These are phyloP conservation scores for Didymella lethalis DNA, from an alignment of 2,329 filamentous ascomycete species.

Conservation along the genomic window DNA sequence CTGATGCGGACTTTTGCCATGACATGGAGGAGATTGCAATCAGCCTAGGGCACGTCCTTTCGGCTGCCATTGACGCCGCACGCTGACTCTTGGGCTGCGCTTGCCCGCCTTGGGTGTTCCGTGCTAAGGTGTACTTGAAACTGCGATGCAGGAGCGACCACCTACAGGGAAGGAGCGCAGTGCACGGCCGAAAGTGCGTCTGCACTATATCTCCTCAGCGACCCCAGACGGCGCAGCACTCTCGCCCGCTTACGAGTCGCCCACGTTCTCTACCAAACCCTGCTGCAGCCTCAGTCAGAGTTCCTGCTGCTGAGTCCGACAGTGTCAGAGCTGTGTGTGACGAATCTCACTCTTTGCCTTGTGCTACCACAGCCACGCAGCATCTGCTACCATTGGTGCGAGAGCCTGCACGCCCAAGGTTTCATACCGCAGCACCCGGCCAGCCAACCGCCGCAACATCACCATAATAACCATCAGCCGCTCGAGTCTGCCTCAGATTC, in stretches of 20 bases:
- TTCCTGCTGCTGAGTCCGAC: slow-evolving; percentile 20
- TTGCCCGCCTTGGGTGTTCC: slow-evolving; percentile 12
- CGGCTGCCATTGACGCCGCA: slow-evolving; percentile 14
- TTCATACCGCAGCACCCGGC: slow-evolving; percentile 35
- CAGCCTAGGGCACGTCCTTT: slow-evolving; percentile 22
- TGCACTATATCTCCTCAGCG: slow-evolving; percentile 20
- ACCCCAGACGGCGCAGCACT: slow-evolving; percentile 12
- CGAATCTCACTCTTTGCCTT: slow-evolving; percentile 35
- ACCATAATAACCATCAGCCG: slow-evolving; percentile 27
- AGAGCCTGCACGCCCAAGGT: slow-evolving; percentile 38
- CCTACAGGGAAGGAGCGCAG: slow-evolving; percentile 16
- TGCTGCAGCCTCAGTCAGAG: slow-evolving; percentile 17
- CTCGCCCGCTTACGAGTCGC: slow-evolving; percentile 24
- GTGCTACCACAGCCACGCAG: slow-evolving; percentile 32
- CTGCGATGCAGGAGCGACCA: slow-evolving; percentile 25
- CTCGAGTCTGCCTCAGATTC: slow-evolving; percentile 11
- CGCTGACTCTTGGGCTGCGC: slow-evolving; percentile 16
- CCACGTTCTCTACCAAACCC: slow-evolving; percentile 17
- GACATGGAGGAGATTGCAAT: slow-evolving; percentile 25
- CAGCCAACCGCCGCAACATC: slow-evolving; percentile 25
- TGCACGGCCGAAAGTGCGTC: slow-evolving; percentile 17
- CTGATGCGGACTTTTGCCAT: slow-evolving; percentile 19
- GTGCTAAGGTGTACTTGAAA: slow-evolving; percentile 36
- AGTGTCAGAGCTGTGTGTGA: slow-evolving; percentile 27
- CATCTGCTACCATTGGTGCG: slow-evolving; percentile 40